phyloP scores from a whole-genome alignment of 495 filamentous ascomycete species.

The Tuber umbilicatum region DNA sequence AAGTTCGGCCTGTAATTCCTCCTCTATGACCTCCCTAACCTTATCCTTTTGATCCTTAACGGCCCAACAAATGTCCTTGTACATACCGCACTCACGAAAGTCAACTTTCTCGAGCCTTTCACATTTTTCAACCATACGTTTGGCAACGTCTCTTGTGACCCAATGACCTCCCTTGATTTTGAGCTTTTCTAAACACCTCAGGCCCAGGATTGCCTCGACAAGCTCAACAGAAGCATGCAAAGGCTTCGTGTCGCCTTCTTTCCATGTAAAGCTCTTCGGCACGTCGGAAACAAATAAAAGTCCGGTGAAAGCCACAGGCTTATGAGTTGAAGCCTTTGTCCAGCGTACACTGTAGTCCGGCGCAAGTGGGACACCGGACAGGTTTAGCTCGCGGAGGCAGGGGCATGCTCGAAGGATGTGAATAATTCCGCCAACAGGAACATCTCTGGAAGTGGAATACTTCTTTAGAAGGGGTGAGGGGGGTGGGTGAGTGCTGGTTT shows the following conservation, averaged over 20 bases:
- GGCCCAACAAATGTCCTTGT: conserved; percentile 34
- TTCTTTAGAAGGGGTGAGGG: conserved; percentile 39
- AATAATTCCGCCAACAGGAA: conserved; percentile 39
- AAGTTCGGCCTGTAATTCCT: conserved; percentile 22
- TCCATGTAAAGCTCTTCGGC: conserved; percentile 36
- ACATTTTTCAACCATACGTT: conserved; percentile 26
- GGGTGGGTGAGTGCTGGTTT: conserved; percentile 19
- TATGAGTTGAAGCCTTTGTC: conserved; percentile 27
- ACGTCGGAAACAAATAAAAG: conserved; percentile 40
- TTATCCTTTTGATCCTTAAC: conserved; percentile 23
- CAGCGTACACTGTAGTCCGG: conserved; percentile 38
- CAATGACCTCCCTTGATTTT: conserved; percentile 34
- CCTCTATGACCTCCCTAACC: conserved; percentile 19
- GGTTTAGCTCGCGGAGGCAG: conserved; percentile 33
- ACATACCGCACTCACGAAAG: conserved; percentile 36
- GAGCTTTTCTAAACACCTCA: conserved; percentile 25
- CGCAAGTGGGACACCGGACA: conserved; percentile 38
- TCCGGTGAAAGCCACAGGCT: conserved; percentile 28
- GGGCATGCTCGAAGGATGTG: conserved; percentile 40
- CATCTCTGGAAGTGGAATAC: conserved; percentile 36
- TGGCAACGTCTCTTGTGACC: conserved; percentile 32
- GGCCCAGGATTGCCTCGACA: conserved; percentile 25
- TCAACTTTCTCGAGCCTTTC: conserved; percentile 26
- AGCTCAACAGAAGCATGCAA: conserved; percentile 30
- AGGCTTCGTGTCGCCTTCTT: conserved; percentile 30